Conservation (phyloP, 495 filamentous ascomycete species). For the Tuber magnatum region DNA sequence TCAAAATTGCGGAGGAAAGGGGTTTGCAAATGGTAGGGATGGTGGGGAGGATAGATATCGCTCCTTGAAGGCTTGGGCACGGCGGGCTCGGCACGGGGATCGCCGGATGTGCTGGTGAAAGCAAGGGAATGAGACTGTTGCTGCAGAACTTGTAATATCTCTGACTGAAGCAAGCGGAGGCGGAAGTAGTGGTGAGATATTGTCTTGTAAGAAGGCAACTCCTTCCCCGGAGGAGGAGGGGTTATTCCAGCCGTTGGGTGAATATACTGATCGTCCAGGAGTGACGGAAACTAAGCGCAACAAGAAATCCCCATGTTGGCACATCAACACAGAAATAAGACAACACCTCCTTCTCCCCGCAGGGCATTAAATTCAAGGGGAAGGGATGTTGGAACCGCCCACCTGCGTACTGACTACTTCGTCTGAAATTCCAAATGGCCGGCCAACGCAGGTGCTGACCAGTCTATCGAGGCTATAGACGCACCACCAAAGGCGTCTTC, state of each 20-base stretch:
- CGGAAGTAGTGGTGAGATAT: slow-evolving; percentile 88
- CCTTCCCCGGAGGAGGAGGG: slow-evolving; percentile 46
- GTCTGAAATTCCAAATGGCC: slow-evolving; percentile 89
- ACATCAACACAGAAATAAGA: slow-evolving; percentile 2
- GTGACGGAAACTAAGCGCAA: slow-evolving; percentile 67
- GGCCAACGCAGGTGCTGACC: slow-evolving; percentile 82
- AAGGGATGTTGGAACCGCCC: slow-evolving; percentile 12
- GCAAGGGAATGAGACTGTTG: slow-evolving; percentile 58
- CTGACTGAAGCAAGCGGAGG: slow-evolving; percentile 83
- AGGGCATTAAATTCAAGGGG: slow-evolving; percentile 4
- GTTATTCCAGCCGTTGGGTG: slow-evolving; percentile 54
- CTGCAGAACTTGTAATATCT: slow-evolving; percentile 89
- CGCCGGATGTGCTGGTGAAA: slow-evolving; percentile 27
- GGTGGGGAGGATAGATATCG: slow-evolving; percentile 50
- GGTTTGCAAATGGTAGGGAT: slow-evolving; percentile 67
- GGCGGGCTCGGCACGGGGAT: slow-evolving; percentile 20
- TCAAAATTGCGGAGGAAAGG: slow-evolving; percentile 78
- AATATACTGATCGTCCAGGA: slow-evolving; percentile 81
- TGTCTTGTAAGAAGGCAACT: slow-evolving; percentile 71
- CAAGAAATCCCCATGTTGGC: slow-evolving; percentile 6
- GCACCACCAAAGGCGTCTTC: slow-evolving; percentile 91
- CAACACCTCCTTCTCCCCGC: neutral
- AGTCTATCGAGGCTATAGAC: slow-evolving; percentile 89
- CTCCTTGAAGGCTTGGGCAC: slow-evolving; percentile 21
- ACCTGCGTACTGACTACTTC: slow-evolving; percentile 71